Evolutionary conservation across 306 rosid genomes (phyloP), one percentile per base, ranked within the genome.

Genomic region (Trifolium pratense): DNA sequence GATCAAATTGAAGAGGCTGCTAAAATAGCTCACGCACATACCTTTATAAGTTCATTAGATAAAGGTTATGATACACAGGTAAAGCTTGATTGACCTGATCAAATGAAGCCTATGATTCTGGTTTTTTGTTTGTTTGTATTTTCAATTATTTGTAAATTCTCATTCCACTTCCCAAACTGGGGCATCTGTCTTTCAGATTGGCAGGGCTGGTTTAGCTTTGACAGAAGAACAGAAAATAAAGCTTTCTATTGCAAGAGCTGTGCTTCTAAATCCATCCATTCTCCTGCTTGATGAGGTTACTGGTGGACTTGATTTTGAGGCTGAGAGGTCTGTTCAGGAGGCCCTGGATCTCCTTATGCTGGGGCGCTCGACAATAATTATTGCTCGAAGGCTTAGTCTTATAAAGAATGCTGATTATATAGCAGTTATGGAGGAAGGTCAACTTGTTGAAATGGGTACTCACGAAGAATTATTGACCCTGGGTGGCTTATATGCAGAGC

Each of bases 1-100:
- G 99, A 95, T 86, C 99, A 88, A 92, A 91, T 95, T 82, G 97
- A 88, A 87, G 99, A 95, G 90, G 99, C 99, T 80, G 99, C 97
- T 78, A 95, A 95, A 83, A 91, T 87, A 88, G 99, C 97, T 25
- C 99, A 89, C 71, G 99, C 97, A 32, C 99, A 95, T 85, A 90
- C 99, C 42, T 95, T 95, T 81, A 95, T 95, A 82, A 91, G 96
- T 86, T 90, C 96, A 15, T 82, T 95, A 63, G 93, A 80, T 87
- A 88, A 82, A 80, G 91, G 89, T 73, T 95, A 95, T 6, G 89
- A 90, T 60, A 95, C 99, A 64, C 99, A 90, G 99, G 99, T 94
- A 74, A 88, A 66, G 64, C 68, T 73, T 78, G 74, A 58, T 69
- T 66, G 49, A 62, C 63, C 57, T 72, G 61, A 73, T 63, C 29